Evolutionary conservation across 345 rosid genomes (phyloP).

Genomic region (Eucalyptus urophylla): DNA sequence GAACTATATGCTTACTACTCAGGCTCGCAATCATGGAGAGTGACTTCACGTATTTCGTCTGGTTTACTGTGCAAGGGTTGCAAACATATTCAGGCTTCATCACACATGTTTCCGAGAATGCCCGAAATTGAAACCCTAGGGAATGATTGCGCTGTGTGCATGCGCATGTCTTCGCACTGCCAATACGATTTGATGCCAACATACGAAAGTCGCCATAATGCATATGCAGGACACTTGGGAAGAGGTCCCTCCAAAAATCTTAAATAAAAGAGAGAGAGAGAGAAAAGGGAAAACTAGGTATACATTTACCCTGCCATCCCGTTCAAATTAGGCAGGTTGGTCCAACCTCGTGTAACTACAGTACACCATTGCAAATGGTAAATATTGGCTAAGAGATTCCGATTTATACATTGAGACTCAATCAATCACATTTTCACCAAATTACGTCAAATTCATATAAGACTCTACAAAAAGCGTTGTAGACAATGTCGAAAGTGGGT

Average conservation of each 20-base stretch:
- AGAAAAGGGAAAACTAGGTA: neutral
- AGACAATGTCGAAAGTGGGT: neutral
- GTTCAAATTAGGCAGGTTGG: neutral
- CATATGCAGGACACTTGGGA: neutral
- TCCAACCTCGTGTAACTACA: neutral
- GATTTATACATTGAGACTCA: neutral
- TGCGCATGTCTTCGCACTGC: neutral
- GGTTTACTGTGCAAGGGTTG: neutral
- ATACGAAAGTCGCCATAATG: neutral
- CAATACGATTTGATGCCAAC: neutral
- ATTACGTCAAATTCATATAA: neutral
- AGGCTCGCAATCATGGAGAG: neutral
- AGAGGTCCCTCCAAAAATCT: neutral
- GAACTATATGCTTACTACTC: neutral
- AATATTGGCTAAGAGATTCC: neutral
- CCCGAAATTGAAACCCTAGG: neutral
- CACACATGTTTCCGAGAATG: neutral
- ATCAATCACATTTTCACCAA: neutral
- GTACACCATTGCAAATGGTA: neutral
- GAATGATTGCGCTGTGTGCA: neutral
- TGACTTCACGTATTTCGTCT: neutral
- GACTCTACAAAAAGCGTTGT: neutral
- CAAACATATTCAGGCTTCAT: neutral
- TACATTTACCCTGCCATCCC: neutral
- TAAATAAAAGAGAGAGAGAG: too few species aligned